Conservation (phyloP, 176 grass and related monocot species). For the Zizania latifolia region DNA sequence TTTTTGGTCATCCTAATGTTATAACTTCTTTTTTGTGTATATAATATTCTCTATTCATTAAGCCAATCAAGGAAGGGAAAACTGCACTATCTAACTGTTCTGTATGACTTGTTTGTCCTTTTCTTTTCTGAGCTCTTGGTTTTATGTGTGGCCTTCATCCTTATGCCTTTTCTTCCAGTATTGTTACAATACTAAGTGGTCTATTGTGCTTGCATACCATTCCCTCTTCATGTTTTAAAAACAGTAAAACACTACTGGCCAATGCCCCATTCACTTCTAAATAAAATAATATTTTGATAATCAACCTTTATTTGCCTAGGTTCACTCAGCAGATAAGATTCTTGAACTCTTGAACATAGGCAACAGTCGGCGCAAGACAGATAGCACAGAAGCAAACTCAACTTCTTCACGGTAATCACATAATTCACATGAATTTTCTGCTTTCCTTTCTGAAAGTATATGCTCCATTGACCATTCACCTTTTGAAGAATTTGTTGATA, state of each 20-base stretch:
- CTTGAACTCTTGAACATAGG: slow-evolving; percentile 98
- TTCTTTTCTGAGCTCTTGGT: not conserved
- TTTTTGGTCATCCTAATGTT: not conserved
- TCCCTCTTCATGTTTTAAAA: not conserved
- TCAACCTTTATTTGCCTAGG: slow-evolving; percentile 37
- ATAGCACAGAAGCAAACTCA: slow-evolving; percentile 90
- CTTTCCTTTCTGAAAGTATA: not conserved
- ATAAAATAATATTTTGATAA: not conserved
- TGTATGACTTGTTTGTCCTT: not conserved
- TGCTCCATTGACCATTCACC: not conserved
- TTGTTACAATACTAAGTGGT: not conserved
- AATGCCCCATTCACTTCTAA: not conserved
- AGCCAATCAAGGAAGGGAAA: not conserved
- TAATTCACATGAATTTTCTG: not conserved
- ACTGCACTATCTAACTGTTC: not conserved
- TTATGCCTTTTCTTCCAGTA: not conserved
- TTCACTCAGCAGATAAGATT: slow-evolving; percentile 96
- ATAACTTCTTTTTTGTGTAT: not conserved
- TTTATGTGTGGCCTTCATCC: not conserved
- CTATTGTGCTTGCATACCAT: not conserved
- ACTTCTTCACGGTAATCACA: slow-evolving; percentile 86
- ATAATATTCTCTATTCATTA: not conserved
- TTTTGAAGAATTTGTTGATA: not conserved
- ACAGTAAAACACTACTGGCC: not conserved
- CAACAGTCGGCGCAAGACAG: slow-evolving; percentile 93